A percentile compares a stretch with the other conserved stretches of the same genome.
These are phyloP conservation scores for Centrapalus pauciflorus DNA, from an alignment of 129 eudicot genomes.

Conservation along the genomic window DNA sequence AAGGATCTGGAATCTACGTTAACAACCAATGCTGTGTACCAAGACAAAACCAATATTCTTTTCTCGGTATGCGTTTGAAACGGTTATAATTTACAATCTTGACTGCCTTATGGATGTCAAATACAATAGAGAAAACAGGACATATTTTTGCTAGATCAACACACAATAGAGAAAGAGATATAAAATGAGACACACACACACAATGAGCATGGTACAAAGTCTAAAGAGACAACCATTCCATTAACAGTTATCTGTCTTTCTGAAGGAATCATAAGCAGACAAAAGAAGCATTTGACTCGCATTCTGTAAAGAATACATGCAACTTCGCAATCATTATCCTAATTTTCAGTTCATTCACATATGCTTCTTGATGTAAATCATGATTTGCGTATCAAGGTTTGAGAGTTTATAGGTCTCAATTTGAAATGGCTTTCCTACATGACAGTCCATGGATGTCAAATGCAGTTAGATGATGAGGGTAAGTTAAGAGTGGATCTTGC, in stretches of 20 bases:
- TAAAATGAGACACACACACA: too few relatives aligned
- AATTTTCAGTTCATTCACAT: background rate
- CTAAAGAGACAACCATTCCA: background rate
- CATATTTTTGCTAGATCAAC: too few relatives aligned
- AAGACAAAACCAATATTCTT: constrained; percentile 91
- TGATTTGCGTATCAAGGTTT: background rate
- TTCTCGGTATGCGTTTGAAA: constrained; percentile 67
- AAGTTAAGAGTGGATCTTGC: background rate
- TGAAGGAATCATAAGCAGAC: background rate
- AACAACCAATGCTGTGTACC: constrained; percentile 85
- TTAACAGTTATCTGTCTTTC: background rate
- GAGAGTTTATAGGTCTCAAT: background rate
- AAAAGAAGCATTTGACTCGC: background rate
- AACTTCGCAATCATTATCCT: background rate
- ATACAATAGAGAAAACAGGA: background rate
- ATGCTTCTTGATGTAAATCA: background rate
- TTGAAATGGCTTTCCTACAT: background rate
- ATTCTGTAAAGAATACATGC: background rate
- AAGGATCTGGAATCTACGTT: constrained; percentile 66
- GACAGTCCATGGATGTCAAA: background rate
- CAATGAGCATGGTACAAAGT: background rate
- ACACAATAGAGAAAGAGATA: too few relatives aligned
- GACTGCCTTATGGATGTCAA: background rate
- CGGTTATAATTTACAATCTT: constrained; percentile 9
- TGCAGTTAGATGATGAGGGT: too few relatives aligned